phyloP scores from a whole-genome alignment of 2,329 filamentous ascomycete species.

The Trichoderma atrobrunneum region DNA sequence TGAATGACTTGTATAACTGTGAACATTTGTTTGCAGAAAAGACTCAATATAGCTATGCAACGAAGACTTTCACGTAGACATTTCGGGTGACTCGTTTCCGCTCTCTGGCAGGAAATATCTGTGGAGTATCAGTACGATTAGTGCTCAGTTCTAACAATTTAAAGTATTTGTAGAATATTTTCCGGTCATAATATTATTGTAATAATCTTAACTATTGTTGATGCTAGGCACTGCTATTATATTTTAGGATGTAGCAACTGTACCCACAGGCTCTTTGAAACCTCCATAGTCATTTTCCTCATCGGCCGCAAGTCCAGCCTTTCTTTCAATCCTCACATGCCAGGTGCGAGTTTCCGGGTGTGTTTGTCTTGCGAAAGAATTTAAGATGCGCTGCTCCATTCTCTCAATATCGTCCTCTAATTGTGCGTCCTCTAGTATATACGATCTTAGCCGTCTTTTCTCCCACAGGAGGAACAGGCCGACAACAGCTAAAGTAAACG shows the following conservation, averaged over 20 bases:
- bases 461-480: not conserved
- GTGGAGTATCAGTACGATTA: no score
- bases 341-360: no score
- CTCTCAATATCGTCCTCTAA: not conserved
- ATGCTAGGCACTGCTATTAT: not conserved
- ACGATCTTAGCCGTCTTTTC: not conserved
- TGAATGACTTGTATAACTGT: not conserved
- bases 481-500: not conserved
- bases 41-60: not conserved
- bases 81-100: not conserved
- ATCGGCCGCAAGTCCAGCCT: not conserved
- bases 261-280: not conserved
- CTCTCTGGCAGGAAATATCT: no score
- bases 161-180: no score
- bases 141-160: no score
- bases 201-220: no score
- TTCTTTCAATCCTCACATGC: not conserved
- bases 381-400: no score
- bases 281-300: not conserved
- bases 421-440: rapidly evolving
- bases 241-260: not conserved
- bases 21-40: not conserved
- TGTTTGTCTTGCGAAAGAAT: no score
- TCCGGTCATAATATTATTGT: no score
- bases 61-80: rapidly evolving